A percentile compares a stretch with the other conserved stretches of the same genome.
Conservation (phyloP, 2,329 filamentous ascomycete species). For the Immersiporthe knoxdaviesiana region DNA sequence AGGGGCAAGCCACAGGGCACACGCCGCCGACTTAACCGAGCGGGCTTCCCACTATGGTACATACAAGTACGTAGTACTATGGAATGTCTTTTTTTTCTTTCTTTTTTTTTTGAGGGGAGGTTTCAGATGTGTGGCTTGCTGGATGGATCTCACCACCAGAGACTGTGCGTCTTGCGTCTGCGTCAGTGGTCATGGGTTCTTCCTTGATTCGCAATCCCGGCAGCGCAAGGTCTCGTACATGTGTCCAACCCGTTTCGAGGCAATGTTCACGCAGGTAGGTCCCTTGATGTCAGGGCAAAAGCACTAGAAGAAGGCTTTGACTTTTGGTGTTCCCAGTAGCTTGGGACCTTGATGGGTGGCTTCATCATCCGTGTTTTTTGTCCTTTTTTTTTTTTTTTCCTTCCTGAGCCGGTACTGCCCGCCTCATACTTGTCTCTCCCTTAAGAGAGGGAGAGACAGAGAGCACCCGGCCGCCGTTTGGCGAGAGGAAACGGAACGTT, state of each 20-base stretch:
- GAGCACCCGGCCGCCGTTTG: not conserved
- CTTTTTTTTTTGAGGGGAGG: not conserved
- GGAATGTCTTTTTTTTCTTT: not conserved
- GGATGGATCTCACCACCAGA: not conserved
- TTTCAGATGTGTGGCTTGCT: constrained; percentile 1
- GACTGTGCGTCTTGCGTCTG: constrained; percentile 1
- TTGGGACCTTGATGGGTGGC: constrained; percentile 8
- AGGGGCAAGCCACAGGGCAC: not conserved
- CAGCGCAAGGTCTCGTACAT: constrained; percentile 7
- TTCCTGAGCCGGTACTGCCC: constrained; percentile 3
- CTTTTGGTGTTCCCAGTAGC: constrained; percentile 2
- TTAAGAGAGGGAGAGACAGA: not conserved
- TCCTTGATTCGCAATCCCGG: constrained; percentile 10
- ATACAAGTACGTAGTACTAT: not conserved
- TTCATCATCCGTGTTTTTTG: constrained; percentile 13
- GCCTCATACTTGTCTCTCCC: not conserved
- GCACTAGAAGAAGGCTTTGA: not conserved
- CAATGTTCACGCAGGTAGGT: constrained; percentile 12
- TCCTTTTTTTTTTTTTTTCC: no score
- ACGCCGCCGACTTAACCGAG: not conserved
- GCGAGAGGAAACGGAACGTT: constrained; percentile 12
- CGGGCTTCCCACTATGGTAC: not conserved
- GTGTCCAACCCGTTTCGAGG: constrained; percentile 17
- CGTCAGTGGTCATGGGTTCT: constrained; percentile 17
- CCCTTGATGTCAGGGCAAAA: constrained; percentile 21